Percentiles rank a stretch among this genome's conserved stretches.
Evolutionary conservation across 2,329 filamentous ascomycete species (phyloP).

Genomic region (Phoma sp.): DNA sequence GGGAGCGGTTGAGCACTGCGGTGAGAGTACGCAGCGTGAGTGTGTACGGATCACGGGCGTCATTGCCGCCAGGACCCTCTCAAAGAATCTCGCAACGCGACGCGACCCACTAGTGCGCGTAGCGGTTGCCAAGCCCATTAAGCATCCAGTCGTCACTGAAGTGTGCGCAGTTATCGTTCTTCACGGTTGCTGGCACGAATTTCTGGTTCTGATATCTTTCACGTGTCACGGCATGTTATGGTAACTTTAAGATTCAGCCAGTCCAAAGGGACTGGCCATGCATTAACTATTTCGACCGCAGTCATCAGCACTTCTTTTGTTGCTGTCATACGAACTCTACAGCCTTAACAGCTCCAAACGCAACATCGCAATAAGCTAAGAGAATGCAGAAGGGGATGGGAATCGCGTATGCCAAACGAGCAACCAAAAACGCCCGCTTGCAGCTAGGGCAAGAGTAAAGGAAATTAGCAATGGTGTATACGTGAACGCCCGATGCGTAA

Average conservation of each 20-base stretch:
- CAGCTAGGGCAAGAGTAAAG: constrained; percentile 12
- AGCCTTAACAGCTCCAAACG: constrained; percentile 3
- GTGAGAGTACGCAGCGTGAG: constrained; percentile 11
- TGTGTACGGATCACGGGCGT: constrained; percentile 14
- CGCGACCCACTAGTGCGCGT: constrained; percentile 33
- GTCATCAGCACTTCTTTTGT: constrained; percentile 18
- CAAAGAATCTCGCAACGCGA: constrained; percentile 38
- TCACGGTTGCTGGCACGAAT: no score
- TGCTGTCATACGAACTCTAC: constrained; percentile 12
- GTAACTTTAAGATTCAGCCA: not conserved
- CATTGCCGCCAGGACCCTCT: constrained; percentile 21
- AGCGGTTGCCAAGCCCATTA: constrained; percentile 32
- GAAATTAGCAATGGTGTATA: constrained; percentile 30
- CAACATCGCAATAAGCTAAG: constrained; percentile 2
- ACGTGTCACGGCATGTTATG: not conserved
- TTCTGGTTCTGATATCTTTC: not conserved
- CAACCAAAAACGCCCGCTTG: constrained; percentile 16
- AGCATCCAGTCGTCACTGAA: constrained; percentile 21
- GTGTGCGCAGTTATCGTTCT: no score
- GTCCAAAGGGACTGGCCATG: constrained; percentile 1
- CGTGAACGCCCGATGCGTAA: constrained; percentile 22
- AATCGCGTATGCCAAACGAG: constrained; percentile 17
- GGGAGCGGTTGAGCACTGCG: constrained; percentile 9
- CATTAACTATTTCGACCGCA: constrained; percentile 20
- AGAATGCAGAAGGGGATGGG: constrained; percentile 11